Evolutionary conservation across 2,329 filamentous ascomycete species (phyloP).

Genomic region (Samsoniella hepiali): DNA sequence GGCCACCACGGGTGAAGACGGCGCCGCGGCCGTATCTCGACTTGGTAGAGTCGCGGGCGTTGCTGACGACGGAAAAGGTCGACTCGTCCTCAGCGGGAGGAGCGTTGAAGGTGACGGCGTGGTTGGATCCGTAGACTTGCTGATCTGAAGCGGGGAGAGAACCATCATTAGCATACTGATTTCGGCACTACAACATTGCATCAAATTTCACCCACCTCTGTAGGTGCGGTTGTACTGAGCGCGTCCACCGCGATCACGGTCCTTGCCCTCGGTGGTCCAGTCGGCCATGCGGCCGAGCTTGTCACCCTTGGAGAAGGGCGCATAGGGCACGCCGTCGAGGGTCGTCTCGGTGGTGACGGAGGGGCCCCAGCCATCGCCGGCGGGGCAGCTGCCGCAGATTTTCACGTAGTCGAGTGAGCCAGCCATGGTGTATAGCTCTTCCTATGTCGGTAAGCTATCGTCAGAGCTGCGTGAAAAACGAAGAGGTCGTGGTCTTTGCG

Average conservation of each 20-base stretch:
- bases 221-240: constrained; percentile 91
- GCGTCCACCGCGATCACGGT: constrained; percentile 72
- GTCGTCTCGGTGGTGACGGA: constrained; percentile 79
- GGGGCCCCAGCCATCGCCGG: constrained; percentile 85
- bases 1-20: constrained; percentile 81
- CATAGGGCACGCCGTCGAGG: constrained; percentile 92
- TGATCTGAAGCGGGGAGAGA: constrained; percentile 61
- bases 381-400: constrained; percentile 68
- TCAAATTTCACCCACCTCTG: constrained; percentile 62
- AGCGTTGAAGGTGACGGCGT: constrained; percentile 82
- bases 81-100: constrained; percentile 93
- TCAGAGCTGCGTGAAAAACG: constrained; percentile 10
- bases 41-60: constrained; percentile 82
- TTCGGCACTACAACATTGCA: neutral
- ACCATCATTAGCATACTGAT: neutral
- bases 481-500: constrained; percentile 20
- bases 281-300: constrained; percentile 99
- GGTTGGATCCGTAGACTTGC: constrained; percentile 91
- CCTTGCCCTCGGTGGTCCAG: constrained; percentile 91
- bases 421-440: constrained; percentile 36
- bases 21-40: constrained; percentile 85
- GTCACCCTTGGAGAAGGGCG: constrained; percentile 97
- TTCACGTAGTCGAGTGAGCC: constrained; percentile 57
- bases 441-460: constrained; percentile 9
- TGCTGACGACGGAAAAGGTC: constrained; percentile 96